Conservation (phyloP, 73 alveolate genomes). For the Paraurostyla sp. region DNA sequence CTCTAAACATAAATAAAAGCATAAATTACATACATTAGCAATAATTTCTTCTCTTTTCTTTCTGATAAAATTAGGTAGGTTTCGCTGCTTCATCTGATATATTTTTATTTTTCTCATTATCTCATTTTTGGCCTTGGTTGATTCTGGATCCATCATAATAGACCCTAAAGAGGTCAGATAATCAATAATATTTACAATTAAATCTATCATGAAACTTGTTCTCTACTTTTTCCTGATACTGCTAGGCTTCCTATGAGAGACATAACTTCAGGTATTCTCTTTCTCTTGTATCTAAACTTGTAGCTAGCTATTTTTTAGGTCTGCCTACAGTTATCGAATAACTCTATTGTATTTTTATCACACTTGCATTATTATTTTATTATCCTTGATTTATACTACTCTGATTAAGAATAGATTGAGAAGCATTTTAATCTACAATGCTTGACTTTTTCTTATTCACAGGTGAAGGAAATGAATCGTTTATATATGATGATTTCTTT, state of each 20-base stretch:
- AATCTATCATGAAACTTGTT: slow-evolving; percentile 44
- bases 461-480: background rate
- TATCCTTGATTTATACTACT: background rate
- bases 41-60: slow-evolving; percentile 58
- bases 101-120: slow-evolving; percentile 41
- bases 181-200: slow-evolving; percentile 17
- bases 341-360: slow-evolving; percentile 8
- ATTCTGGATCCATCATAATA: slow-evolving; percentile 60
- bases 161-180: slow-evolving; percentile 9
- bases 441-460: background rate
- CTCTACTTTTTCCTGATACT: background rate
- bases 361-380: background rate
- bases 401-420: background rate
- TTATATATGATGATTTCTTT: background rate
- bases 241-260: slow-evolving; percentile 19
- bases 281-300: slow-evolving; percentile 33
- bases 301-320: slow-evolving; percentile 40
- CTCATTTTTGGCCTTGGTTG: slow-evolving; percentile 53
- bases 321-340: slow-evolving; percentile 20
- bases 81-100: slow-evolving; percentile 52
- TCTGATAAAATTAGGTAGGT: slow-evolving; percentile 64
- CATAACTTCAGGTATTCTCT: background rate
- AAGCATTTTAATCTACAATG: too few relatives aligned
- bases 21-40: background rate
- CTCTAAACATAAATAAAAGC: background rate